Percentiles rank a stretch among this genome's conserved stretches.
These are phyloP conservation scores for Syzygium aromaticum DNA, from an alignment of 345 rosid genomes.

Conservation along the genomic window DNA sequence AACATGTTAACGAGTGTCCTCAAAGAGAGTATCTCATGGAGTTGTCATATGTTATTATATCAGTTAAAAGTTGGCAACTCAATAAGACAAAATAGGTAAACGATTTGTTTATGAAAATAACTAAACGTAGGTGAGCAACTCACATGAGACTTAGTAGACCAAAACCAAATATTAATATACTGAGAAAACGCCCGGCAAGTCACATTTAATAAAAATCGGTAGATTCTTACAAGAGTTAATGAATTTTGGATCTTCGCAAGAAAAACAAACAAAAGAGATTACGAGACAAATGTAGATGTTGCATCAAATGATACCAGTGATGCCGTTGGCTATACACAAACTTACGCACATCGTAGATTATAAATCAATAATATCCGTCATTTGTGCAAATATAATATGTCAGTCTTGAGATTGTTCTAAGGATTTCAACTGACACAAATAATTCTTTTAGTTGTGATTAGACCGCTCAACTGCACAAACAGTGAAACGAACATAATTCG, in stretches of 20 bases:
- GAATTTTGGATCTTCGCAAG: neutral
- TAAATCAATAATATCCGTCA: neutral
- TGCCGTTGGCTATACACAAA: neutral
- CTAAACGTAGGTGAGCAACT: neutral
- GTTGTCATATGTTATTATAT: neutral
- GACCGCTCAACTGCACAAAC: neutral
- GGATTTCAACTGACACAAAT: neutral
- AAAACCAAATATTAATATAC: neutral
- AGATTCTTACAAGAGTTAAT: neutral
- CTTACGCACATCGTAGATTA: neutral
- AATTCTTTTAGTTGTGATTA: neutral
- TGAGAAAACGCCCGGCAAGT: neutral
- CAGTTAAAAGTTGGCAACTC: neutral
- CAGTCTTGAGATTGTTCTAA: neutral
- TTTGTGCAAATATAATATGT: neutral
- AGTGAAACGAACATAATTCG: neutral
- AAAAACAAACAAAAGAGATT: neutral
- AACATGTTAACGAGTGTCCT: neutral
- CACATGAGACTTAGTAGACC: neutral
- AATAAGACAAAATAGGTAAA: neutral
- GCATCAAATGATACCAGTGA: neutral
- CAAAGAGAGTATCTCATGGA: neutral
- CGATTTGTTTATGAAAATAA: neutral
- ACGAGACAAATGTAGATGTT: neutral
- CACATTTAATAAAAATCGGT: neutral